Percentiles rank a stretch among this genome's conserved stretches.
Evolutionary conservation across 2,329 filamentous ascomycete genomes (phyloP).

Genomic region (Didymella arachidicola): DNA sequence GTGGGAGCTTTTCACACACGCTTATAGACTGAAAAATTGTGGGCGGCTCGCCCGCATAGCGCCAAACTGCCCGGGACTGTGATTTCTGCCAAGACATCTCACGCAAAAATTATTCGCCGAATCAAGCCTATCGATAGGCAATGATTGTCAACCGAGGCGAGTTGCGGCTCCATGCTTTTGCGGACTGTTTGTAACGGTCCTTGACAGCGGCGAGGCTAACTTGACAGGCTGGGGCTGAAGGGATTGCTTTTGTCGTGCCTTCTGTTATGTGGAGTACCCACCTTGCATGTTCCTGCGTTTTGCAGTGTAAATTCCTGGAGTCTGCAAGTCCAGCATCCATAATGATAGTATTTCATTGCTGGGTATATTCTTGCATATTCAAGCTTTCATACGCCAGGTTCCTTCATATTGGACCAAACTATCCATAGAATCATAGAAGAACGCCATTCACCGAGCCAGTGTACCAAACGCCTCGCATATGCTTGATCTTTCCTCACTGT

Average conservation of each 20-base stretch:
- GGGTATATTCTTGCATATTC: constrained; percentile 12
- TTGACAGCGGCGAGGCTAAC: background rate
- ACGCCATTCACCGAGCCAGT: constrained; percentile 6
- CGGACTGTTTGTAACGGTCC: background rate
- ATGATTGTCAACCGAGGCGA: constrained; percentile 18
- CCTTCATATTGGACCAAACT: background rate
- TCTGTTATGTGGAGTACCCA: background rate
- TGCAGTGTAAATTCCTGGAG: background rate
- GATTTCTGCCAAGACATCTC: constrained; percentile 10
- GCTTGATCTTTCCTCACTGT: background rate
- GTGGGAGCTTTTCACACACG: constrained; percentile 34
- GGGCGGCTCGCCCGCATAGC: constrained; percentile 28
- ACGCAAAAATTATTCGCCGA: constrained; percentile 24
- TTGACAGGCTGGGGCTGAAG: background rate
- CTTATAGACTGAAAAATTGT: constrained; percentile 26
- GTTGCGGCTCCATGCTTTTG: constrained; percentile 10
- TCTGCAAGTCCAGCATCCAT: background rate
- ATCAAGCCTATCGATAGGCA: constrained; percentile 20
- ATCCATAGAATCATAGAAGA: background rate
- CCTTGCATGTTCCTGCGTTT: background rate
- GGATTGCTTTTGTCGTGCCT: background rate
- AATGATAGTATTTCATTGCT: constrained; percentile 7
- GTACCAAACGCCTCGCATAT: constrained; percentile 6
- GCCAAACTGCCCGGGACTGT: constrained; percentile 10
- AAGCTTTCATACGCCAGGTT: constrained; percentile 10